Percentiles rank a stretch among this genome's conserved stretches.
Conservation (phyloP, 1,284 basidiomycete genomes). For the Neonothopanus nambi region DNA sequence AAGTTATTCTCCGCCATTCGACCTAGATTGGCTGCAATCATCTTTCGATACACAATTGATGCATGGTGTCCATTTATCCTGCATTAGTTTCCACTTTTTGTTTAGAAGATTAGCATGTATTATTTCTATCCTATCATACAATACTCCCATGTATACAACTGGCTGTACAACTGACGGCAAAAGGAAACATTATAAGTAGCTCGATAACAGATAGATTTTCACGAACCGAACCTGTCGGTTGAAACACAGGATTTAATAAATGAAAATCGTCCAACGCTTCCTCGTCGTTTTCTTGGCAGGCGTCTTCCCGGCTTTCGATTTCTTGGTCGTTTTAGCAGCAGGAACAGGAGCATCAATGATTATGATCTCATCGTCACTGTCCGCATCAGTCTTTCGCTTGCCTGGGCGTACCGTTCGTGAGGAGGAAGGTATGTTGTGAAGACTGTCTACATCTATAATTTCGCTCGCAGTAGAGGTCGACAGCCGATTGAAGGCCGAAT, state of each 20-base stretch:
- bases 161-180: no score
- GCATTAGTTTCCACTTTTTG: not conserved
- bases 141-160: constrained; percentile 1
- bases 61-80: constrained; percentile 5
- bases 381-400: constrained; percentile 42
- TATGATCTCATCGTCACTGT: constrained; percentile 57
- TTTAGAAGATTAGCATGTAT: not conserved
- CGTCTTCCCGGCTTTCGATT: constrained; percentile 35
- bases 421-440: constrained; percentile 21
- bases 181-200: not conserved
- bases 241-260: not conserved
- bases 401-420: constrained; percentile 36
- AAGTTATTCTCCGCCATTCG: no score
- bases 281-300: constrained; percentile 38
- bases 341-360: constrained; percentile 48
- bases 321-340: constrained; percentile 33
- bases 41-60: no score
- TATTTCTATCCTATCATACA: not conserved
- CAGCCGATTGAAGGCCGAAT: constrained; percentile 30
- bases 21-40: no score
- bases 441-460: constrained; percentile 41
- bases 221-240: not conserved
- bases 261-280: constrained; percentile 24
- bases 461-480: constrained; percentile 43
- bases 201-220: not conserved